Evolutionary conservation across 257 asterid species (phyloP).

Genomic region (Primulina tabacum): DNA sequence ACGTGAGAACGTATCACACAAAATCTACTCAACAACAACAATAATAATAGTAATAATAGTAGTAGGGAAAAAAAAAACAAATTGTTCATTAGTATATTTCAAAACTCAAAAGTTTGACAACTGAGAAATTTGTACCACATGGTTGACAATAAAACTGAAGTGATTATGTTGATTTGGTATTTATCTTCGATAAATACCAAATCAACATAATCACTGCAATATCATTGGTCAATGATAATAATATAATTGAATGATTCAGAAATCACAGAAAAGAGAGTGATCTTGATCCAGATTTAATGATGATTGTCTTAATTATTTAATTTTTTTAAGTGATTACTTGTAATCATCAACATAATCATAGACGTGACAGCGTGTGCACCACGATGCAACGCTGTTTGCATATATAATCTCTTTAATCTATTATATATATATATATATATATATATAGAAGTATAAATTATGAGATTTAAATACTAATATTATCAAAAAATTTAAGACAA

Average conservation of each 20-base stretch:
- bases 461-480: no score
- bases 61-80: no score
- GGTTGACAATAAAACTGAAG: no score
- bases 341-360: conserved; percentile 31
- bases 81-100: no score
- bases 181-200: not conserved
- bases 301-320: not conserved
- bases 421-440: no score
- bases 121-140: no score
- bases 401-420: no score
- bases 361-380: conserved; percentile 22
- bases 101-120: no score
- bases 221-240: not conserved
- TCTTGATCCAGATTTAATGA: not conserved
- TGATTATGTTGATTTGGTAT: not conserved
- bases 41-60: no score
- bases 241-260: not conserved
- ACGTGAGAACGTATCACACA: no score
- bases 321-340: conserved; percentile 1
- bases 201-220: not conserved
- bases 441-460: no score
- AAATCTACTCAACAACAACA: no score
- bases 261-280: not conserved
- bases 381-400: conserved; percentile 23
- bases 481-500: not conserved